Evolutionary conservation across 202 grass and related monocot genomes (phyloP), one percentile per base, ranked within the genome.

Genomic region (Panicum virgatum): DNA sequence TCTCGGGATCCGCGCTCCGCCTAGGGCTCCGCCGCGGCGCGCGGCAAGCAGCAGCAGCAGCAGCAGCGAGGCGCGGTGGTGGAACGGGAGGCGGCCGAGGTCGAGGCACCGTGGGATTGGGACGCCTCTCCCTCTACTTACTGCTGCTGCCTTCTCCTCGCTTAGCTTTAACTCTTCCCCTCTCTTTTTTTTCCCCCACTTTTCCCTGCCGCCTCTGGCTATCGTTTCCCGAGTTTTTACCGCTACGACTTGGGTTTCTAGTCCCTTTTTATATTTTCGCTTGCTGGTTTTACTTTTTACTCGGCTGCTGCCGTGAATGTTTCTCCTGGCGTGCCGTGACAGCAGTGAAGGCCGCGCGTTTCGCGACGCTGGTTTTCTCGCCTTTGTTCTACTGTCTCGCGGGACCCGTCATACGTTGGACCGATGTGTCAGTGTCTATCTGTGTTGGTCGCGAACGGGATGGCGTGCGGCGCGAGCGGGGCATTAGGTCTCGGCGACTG

Each of bases 121-220:
- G 88, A 90, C 83, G 76, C 75, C 74, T 73, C 83, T 79, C 83
- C 88, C 69, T 78, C 86, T 84, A 53, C 77, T 76, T 78, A 56
- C 81, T 80, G 38, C 78, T 80, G 46, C 53, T 70, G 22, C 5
- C 76, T 61, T 18, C 87, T 14, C 32, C 73, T 83, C 73, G 62
- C 79, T 85, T 86, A 75, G 83, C 84, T 89, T 85, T 81, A 89
- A 89, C 83, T 85, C 73, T 67, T 73, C 58, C 57, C 47, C 46
- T 38, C 12, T 36, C 20, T 42, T 47, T 42, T 36, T 7, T 22
- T 3, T 15, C 9, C 37, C 7, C 7, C 10, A 37, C 9, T 22
- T 7, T 23, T 19, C 34, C n/a, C 5, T 12, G 43, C 69, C 19
- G 68, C 1, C 20, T 77, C 23, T 80, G n/a, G 44, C 62, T 48